Conservation (phyloP, 2,329 filamentous ascomycete genomes). For the Penicillium sp. region DNA sequence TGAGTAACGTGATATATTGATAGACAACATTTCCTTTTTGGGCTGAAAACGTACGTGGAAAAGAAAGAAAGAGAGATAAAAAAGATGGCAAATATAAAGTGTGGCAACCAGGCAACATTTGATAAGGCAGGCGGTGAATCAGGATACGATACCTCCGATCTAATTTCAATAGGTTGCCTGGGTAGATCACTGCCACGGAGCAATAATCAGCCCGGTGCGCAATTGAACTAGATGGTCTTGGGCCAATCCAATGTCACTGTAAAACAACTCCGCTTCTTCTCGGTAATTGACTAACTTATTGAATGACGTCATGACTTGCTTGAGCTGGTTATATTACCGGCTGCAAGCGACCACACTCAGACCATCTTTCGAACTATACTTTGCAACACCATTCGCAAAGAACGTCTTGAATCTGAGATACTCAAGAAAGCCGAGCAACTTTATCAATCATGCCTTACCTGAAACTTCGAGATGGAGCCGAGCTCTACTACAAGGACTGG, state of each 20-base stretch:
- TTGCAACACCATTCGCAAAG: not conserved
- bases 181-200: not conserved
- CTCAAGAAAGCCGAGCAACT: not conserved
- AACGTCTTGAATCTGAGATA: no score
- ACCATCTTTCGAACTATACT: not conserved
- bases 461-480: constrained; percentile 41
- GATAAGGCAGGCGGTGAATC: not conserved
- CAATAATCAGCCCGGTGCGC: not conserved
- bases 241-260: not conserved
- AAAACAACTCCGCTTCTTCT: not conserved
- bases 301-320: not conserved
- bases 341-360: not conserved
- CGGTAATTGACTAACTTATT: not conserved
- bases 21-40: constrained; percentile 20
- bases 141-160: not conserved
- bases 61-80: not conserved
- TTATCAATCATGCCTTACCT: constrained; percentile 32
- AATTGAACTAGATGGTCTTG: not conserved
- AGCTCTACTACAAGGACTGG: constrained; percentile 50
- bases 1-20: constrained; percentile 21
- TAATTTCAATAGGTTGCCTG: not conserved
- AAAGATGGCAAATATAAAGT: not conserved
- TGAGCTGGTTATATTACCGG: not conserved
- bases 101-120: not conserved
- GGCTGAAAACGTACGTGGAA: not conserved